These are phyloP conservation scores for Neoboletus magnificus DNA, from an alignment of 768 basidiomycete species.

Conservation along the genomic window DNA sequence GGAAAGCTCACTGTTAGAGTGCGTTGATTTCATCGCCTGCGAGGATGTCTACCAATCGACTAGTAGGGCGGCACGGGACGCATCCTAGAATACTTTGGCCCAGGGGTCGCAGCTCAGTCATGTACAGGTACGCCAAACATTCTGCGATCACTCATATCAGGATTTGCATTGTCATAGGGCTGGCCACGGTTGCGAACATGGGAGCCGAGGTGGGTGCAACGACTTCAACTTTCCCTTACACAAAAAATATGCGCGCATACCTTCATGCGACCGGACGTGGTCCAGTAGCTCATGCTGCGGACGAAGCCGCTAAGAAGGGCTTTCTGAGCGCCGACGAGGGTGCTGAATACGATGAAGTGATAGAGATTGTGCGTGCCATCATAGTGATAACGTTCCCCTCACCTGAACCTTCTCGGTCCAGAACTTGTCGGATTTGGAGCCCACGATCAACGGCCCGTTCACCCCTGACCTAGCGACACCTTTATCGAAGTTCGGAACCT, in stretches of 20 bases:
- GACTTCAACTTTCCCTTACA: conserved; percentile 97
- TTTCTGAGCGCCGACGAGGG: conserved; percentile 83
- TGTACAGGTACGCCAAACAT: conserved; percentile 67
- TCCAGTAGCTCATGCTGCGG: conserved; percentile 83
- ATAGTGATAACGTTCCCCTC: not conserved
- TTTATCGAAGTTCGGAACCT: conserved; percentile 78
- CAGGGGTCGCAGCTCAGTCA: conserved; percentile 84
- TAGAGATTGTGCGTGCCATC: conserved; percentile 73
- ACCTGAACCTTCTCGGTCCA: conserved; percentile 30
- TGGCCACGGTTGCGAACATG: conserved; percentile 98
- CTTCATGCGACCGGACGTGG: conserved; percentile 86
- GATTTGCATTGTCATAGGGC: conserved; percentile 40
- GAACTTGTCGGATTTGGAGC: conserved; percentile 88
- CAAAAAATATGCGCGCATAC: conserved; percentile 83
- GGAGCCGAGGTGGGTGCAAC: conserved; percentile 99
- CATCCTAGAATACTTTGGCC: conserved; percentile 96
- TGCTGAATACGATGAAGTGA: conserved; percentile 91
- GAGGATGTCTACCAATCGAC: conserved; percentile 1
- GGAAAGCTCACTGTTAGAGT: conserved; percentile 93
- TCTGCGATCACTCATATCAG: not conserved
- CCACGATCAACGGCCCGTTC: conserved; percentile 94
- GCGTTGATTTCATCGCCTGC: conserved; percentile 26
- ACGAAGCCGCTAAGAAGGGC: conserved; percentile 71
- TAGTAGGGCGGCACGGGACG: conserved; percentile 89
- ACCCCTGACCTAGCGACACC: conserved; percentile 97